A percentile compares a stretch with the other conserved stretches of the same genome.
These are phyloP conservation scores for Sugiyamaella mastotermitis DNA, from an alignment of 805 yeast genomes.

Conservation along the genomic window DNA sequence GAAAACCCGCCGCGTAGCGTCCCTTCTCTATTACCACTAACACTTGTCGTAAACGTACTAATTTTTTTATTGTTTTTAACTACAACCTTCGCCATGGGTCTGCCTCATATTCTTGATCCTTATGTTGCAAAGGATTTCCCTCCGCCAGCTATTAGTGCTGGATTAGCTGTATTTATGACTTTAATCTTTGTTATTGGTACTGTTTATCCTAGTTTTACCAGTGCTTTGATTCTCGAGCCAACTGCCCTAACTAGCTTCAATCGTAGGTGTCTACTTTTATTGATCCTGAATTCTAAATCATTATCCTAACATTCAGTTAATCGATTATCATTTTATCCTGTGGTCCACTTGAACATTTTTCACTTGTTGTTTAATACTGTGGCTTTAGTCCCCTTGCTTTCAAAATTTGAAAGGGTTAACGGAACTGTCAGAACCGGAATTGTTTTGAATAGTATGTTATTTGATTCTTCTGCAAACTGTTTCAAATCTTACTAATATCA, in stretches of 20 bases:
- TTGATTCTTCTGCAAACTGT: background rate
- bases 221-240: conserved; percentile 48
- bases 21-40: too few relatives aligned
- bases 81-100: too few relatives aligned
- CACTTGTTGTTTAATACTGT: conserved; percentile 58
- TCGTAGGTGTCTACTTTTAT: conserved; percentile 25
- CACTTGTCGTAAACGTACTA: too few relatives aligned
- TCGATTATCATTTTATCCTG: conserved; percentile 62
- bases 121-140: conserved; percentile 9
- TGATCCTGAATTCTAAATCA: conserved; percentile 1
- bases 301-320: conserved; percentile 28
- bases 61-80: too few relatives aligned
- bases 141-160: conserved; percentile 24
- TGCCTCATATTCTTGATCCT: conserved; percentile 9
- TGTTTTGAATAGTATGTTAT: conserved; percentile 46
- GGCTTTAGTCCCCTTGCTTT: conserved; percentile 53
- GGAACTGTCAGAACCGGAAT: conserved; percentile 87
- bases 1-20: too few relatives aligned
- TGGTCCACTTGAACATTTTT: conserved; percentile 55
- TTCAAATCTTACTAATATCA: background rate
- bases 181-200: conserved; percentile 11
- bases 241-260: conserved; percentile 45
- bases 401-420: conserved; percentile 60
- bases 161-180: conserved; percentile 19
- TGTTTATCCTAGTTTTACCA: conserved; percentile 24